Evolutionary conservation across 2,329 filamentous ascomycete species (phyloP), one percentile per base, ranked within the genome.

Genomic region (Calonectria montana): DNA sequence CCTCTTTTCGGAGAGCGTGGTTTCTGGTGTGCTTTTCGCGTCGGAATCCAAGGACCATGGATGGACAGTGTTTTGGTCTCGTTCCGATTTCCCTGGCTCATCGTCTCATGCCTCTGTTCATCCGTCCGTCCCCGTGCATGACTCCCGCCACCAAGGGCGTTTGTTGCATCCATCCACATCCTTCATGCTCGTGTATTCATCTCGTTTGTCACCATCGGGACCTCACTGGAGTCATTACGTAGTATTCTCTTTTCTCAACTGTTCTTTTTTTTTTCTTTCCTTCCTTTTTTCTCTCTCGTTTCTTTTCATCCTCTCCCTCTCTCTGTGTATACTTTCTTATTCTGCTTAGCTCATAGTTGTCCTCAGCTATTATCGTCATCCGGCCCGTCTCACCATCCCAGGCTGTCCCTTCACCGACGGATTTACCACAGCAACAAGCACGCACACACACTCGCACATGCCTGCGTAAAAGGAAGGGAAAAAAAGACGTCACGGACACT

Each of bases 81-180:
- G 69, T 68, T 71, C 65, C 69, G 69, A 64, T 43, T 65, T 71
- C 57, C 64, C 69, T 67, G 65, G 66, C 50, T 35, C 41, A 71
- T 71, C 65, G 69, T 68, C 41, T 66, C 69, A 71, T 71, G 61
- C 57, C 50, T 66, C 39, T 57, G 39, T 35, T 35, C 64, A 45
- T 39, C 50, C 61, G 47, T 57, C 27, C 45, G 43, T 65, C 31
- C 50, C 64, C 47, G 45, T 64, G 37, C 57, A 61, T 63, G 47
- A 63, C 39, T 61, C 55, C 55, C 13, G 65, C 65, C 35, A 37
- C 48, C 59, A 47, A 43, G 29, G 47, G 25, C 39, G 29, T 63
- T 63, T 70, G 35, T 50, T 61, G 47, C 47, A 55, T 31, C 27
- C 50, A 55, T 64, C 59, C 48, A 37, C 39, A 35, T 57, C 48